A percentile compares a stretch with the other conserved stretches of the same genome.
Evolutionary conservation across 2,329 filamentous ascomycete species (phyloP).

Genomic region (Lecanicillium sp.): DNA sequence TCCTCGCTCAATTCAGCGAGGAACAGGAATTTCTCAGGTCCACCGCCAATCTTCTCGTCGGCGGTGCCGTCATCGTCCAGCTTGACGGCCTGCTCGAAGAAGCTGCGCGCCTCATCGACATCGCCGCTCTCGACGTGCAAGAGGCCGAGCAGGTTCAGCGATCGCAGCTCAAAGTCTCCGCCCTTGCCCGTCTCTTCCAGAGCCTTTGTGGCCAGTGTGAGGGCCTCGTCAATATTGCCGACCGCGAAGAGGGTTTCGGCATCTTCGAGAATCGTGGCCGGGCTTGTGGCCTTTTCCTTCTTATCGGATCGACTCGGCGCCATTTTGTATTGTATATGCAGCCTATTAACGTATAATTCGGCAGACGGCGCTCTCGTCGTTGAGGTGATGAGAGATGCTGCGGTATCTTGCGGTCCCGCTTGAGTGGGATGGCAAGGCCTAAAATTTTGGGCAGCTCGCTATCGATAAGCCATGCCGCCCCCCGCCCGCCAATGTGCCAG

Average conservation of each 20-base stretch:
- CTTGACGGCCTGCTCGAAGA: slow-evolving; percentile 64
- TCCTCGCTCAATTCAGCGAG: slow-evolving; percentile 80
- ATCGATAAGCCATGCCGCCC: slow-evolving; percentile 6
- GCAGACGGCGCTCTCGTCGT: background rate
- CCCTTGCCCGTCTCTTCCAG: slow-evolving; percentile 34
- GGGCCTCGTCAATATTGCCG: slow-evolving; percentile 33
- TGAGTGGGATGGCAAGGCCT: background rate
- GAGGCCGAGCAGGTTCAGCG: slow-evolving; percentile 71
- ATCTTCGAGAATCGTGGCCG: slow-evolving; percentile 26
- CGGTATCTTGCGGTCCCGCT: background rate
- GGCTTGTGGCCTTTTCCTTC: slow-evolving; percentile 19
- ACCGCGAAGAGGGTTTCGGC: slow-evolving; percentile 34
- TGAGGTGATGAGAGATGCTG: background rate
- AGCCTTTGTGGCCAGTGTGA: slow-evolving; percentile 32
- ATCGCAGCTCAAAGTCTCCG: slow-evolving; percentile 50
- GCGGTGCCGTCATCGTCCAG: slow-evolving; percentile 69
- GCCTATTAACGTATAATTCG: background rate
- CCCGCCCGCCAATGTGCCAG: background rate
- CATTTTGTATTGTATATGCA: slow-evolving; percentile 21
- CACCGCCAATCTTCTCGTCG: slow-evolving; percentile 67
- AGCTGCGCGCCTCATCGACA: slow-evolving; percentile 61
- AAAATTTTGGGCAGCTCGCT: slow-evolving; percentile 5
- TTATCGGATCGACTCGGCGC: slow-evolving; percentile 33
- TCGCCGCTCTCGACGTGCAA: slow-evolving; percentile 80
- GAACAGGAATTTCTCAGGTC: slow-evolving; percentile 91